Evolutionary conservation across 164 flowering plant genomes (phyloP), one percentile per base, ranked within the genome.

Genomic region (Vitis cinerea): DNA sequence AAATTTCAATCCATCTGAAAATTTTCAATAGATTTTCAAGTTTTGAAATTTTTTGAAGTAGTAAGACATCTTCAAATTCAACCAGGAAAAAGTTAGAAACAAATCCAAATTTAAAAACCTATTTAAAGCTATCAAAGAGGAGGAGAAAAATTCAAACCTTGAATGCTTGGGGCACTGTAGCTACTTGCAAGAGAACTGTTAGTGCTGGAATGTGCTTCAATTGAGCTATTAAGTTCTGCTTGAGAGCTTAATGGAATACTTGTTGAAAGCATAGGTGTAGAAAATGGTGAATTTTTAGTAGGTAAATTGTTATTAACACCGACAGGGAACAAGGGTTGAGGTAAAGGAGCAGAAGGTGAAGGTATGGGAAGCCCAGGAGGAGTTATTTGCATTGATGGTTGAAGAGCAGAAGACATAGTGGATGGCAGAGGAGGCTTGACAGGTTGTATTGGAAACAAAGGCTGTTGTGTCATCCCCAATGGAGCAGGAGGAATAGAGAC

Each of bases 301-400:
- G 89, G 72, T 17, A 74, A 59, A 72, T 64, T 84, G 78, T 63
- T 82, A 73, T 56, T 85, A 71, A 70, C 69, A 64, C 75, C 83
- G 71, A 90, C 84, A 55, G 98, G 99, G 62, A 95, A 95, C 57
- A 95, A 77, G 2, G 97, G 99, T 69, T 93, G 98, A 19, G 97
- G 84, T 57, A 87, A 88, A 74, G 94, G 73, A 72, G 68, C 71
- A 70, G 86, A 70, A 58, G 86, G 77, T 10, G 84, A 56, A 37
- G 88, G 61, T 61, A 86, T 67, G 23, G 91, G 83, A 61, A 90
- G 61, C 60, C 92, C 97, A 71, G 92, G 97, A 64, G 97, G 92
- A 67, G 82, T 67, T 31, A 85, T 75, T 37, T 79, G 84, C 65
- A 81, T 70, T 53, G 89, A 57, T 51, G 92, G 79, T 73, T 72